phyloP scores from a whole-genome alignment of 306 rosid genomes.

The Chamaecrista fasciculata region DNA sequence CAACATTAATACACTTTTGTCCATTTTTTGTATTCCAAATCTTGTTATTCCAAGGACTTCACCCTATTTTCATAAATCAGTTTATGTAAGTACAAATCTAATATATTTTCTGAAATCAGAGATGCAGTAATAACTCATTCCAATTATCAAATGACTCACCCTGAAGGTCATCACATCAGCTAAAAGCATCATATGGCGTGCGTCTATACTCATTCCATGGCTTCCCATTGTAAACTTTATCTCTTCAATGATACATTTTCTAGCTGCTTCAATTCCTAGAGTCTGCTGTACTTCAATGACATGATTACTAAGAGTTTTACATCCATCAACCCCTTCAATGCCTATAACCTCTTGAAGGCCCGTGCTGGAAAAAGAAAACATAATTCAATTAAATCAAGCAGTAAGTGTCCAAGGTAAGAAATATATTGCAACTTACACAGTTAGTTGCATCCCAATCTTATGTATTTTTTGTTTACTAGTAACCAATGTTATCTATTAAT shows the following conservation, averaged over 20 bases:
- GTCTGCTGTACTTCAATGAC: constrained; percentile 63
- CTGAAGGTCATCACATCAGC: constrained; percentile 89
- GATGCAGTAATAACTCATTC: background rate
- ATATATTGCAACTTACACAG: background rate
- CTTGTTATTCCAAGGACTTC: constrained; percentile 90
- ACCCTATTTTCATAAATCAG: constrained; percentile 54
- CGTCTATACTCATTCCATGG: constrained; percentile 85
- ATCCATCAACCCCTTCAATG: constrained; percentile 76
- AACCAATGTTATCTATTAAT: no score
- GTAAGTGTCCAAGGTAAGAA: background rate
- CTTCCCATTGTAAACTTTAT: constrained; percentile 71
- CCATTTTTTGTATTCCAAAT: constrained; percentile 91
- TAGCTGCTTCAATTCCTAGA: constrained; percentile 95
- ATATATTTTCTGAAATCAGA: constrained; percentile 3
- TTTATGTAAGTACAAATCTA: constrained; percentile 1
- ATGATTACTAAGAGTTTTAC: constrained; percentile 71
- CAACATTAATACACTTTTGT: constrained; percentile 78
- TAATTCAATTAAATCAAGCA: constrained; percentile 2
- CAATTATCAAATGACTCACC: constrained; percentile 53
- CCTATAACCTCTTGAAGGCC: constrained; percentile 85
- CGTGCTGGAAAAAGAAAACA: constrained; percentile 39
- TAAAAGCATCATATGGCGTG: constrained; percentile 93
- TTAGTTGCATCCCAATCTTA: background rate
- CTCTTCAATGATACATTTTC: constrained; percentile 74
- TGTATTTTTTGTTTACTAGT: no score